Percentiles rank a stretch among this genome's conserved stretches.
Conservation (phyloP, 2,329 filamentous ascomycete genomes). For the Cylindrodendrum hubeiense region DNA sequence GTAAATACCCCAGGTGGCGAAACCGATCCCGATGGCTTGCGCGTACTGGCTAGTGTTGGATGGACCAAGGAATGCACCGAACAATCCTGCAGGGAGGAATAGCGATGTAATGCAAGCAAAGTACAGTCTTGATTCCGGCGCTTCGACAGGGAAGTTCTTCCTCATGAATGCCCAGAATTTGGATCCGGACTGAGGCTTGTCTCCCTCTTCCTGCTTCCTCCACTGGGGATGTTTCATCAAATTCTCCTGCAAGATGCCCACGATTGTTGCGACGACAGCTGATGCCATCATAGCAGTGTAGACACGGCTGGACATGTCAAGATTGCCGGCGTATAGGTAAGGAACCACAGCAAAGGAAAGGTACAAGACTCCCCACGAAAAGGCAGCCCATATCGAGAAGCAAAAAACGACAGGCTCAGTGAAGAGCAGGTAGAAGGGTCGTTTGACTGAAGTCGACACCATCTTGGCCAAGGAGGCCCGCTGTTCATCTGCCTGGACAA, state of each 20-base stretch:
- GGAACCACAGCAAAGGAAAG: constrained; percentile 86
- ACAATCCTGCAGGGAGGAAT: constrained; percentile 83
- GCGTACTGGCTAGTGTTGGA: constrained; percentile 42
- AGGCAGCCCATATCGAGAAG: constrained; percentile 91
- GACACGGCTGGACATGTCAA: constrained; percentile 76
- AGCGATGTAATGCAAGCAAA: constrained; percentile 83
- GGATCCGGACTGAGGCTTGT: constrained; percentile 42
- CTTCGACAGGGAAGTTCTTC: constrained; percentile 60
- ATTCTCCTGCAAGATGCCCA: constrained; percentile 81
- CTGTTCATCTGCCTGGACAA: constrained; percentile 83
- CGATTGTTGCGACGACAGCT: constrained; percentile 72
- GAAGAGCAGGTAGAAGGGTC: constrained; percentile 82
- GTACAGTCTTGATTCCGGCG: constrained; percentile 84
- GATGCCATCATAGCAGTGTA: constrained; percentile 81
- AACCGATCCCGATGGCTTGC: constrained; percentile 70
- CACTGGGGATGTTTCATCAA: constrained; percentile 63
- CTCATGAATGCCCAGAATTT: constrained; percentile 61
- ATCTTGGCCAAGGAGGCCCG: constrained; percentile 75
- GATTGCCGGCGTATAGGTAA: constrained; percentile 76
- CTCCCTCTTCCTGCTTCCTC: constrained; percentile 37
- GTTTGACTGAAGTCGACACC: constrained; percentile 79
- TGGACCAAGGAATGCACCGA: constrained; percentile 56
- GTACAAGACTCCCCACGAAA: constrained; percentile 91
- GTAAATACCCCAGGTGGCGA: constrained; percentile 88
- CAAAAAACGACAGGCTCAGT: constrained; percentile 86